Conservation (phyloP, 148 eudicot species). For the Fagopyrum tataricum region DNA sequence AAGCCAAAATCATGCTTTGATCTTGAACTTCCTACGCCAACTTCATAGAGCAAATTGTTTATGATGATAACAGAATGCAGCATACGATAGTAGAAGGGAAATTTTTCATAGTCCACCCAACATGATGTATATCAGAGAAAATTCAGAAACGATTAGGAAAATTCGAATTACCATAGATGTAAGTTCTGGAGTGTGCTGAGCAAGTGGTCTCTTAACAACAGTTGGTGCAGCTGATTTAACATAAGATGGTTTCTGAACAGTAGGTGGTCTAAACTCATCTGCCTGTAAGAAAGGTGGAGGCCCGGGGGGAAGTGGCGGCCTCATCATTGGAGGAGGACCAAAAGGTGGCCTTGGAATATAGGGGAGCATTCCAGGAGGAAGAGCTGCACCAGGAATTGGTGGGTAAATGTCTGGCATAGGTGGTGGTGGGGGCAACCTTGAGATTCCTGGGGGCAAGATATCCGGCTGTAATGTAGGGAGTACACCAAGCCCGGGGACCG, state of each 20-base stretch:
- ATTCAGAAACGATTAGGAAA: not conserved
- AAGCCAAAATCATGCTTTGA: not conserved
- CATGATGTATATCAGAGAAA: not conserved
- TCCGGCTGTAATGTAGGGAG: slow-evolving; percentile 56
- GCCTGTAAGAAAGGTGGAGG: slow-evolving; percentile 66
- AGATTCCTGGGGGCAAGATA: slow-evolving; percentile 76
- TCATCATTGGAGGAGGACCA: slow-evolving; percentile 94
- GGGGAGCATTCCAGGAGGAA: slow-evolving; percentile 67
- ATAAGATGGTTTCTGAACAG: slow-evolving; percentile 77
- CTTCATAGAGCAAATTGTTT: not conserved
- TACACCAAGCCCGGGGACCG: slow-evolving; percentile 36
- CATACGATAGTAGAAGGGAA: not conserved
- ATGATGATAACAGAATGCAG: not conserved
- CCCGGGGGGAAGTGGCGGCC: slow-evolving; percentile 96
- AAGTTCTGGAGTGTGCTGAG: slow-evolving; percentile 96
- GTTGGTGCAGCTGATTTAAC: slow-evolving; percentile 96
- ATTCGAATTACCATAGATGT: slow-evolving; percentile 76
- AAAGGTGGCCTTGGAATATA: slow-evolving; percentile 68
- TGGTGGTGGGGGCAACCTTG: slow-evolving; percentile 73
- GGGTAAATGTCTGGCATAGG: slow-evolving; percentile 72
- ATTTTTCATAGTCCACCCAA: not conserved
- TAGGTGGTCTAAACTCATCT: slow-evolving; percentile 37
- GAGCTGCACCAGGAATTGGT: slow-evolving; percentile 50
- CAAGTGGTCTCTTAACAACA: slow-evolving; percentile 95
- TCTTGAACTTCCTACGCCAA: not conserved